Conservation (phyloP, 345 rosid genomes). For the Brassica cretica region DNA sequence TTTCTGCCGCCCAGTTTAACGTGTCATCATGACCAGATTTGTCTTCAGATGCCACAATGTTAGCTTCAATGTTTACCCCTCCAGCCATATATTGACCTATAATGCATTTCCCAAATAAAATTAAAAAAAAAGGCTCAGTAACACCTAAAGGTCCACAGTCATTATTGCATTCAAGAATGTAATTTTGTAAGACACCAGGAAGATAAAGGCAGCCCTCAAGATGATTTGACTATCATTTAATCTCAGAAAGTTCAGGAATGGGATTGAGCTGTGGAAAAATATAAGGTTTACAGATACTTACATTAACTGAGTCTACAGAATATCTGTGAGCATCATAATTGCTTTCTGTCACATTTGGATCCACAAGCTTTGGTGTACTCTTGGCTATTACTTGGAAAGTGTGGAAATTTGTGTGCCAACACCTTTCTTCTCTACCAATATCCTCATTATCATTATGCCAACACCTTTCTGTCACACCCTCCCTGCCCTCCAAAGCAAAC, state of each 20-base stretch:
- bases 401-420: conserved; percentile 84
- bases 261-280: not conserved
- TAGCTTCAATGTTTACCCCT: conserved; percentile 77
- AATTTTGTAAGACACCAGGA: not conserved
- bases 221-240: conserved; percentile 10
- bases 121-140: not conserved
- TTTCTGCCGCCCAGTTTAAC: conserved; percentile 77
- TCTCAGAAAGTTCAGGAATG: conserved; percentile 8
- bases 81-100: conserved; percentile 67
- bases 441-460: conserved; percentile 46
- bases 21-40: conserved; percentile 47
- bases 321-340: conserved; percentile 39
- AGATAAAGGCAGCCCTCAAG: conserved; percentile 4
- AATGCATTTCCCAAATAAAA: conserved; percentile 20
- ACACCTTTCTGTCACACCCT: conserved; percentile 66
- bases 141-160: not conserved
- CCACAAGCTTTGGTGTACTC: conserved; percentile 44
- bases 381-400: conserved; percentile 61
- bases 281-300: conserved; percentile 40
- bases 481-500: conserved; percentile 90
- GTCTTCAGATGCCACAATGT: conserved; percentile 58
- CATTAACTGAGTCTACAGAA: conserved; percentile 76
- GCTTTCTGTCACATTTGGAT: conserved; percentile 44
- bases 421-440: conserved; percentile 69
- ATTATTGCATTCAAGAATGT: conserved; percentile 22